These are phyloP conservation scores for Nakazawaea holstii DNA, from an alignment of 805 yeast species.

Conservation along the genomic window DNA sequence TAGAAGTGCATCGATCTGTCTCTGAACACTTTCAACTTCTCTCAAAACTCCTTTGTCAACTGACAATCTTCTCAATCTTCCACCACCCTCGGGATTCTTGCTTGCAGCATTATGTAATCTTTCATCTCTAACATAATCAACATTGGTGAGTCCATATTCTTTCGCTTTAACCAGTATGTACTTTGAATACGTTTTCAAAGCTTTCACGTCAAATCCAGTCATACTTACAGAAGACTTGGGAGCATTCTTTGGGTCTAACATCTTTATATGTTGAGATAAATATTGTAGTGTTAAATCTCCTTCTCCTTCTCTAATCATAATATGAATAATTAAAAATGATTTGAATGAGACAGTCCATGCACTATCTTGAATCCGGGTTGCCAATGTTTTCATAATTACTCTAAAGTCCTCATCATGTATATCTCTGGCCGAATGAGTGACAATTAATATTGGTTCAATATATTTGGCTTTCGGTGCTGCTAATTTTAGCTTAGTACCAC, in stretches of 20 bases:
- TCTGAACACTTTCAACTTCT: constrained; percentile 80
- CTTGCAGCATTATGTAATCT: constrained; percentile 36
- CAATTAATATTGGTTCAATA: constrained; percentile 83
- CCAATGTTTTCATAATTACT: constrained; percentile 63
- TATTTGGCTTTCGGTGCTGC: constrained; percentile 99
- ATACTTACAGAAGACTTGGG: constrained; percentile 24
- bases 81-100: constrained; percentile 40
- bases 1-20: constrained; percentile 71
- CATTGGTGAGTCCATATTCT: constrained; percentile 57
- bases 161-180: constrained; percentile 66
- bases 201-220: constrained; percentile 39
- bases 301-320: constrained; percentile 91
- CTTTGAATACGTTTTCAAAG: constrained; percentile 60
- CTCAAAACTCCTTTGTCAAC: constrained; percentile 78
- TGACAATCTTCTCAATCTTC: constrained; percentile 57
- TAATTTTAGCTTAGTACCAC: constrained; percentile 69
- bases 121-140: constrained; percentile 78
- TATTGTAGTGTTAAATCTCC: constrained; percentile 66
- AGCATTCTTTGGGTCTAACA: constrained; percentile 48
- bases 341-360: constrained; percentile 94
- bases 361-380: constrained; percentile 59
- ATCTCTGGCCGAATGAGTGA: constrained; percentile 39
- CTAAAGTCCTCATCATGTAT: constrained; percentile 52
- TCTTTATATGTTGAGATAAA: constrained; percentile 52
- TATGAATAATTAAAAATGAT: constrained; percentile 76